Base-by-base conservation (phyloP, 108 stramenopile genomes). In the Pseudonitzschia delicatissima region DNA sequence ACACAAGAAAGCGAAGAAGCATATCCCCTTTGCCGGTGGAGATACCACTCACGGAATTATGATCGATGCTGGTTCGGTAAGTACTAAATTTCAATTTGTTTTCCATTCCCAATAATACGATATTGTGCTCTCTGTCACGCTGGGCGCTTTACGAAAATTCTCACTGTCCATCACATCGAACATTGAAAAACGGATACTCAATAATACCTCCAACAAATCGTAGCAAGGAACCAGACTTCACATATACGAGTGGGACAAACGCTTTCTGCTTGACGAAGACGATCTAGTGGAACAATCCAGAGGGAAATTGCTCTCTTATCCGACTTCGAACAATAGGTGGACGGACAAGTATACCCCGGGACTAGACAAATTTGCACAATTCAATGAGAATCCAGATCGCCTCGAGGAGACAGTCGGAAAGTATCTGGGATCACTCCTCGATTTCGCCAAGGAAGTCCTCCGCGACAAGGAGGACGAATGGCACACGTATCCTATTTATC, bases 31-130 rank as follows among this genome's bases (percentile, higher is more conserved):
- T 32, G 63, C 63, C 18, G 63, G 63, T 0, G 63, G 63, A 6
- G 49, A 49, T 31, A 85, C 79, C 17, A 70, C 77, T 7, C 85
- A 87, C 58, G 85, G 82, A 18, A 63, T 87, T 42, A 87, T 96
- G 90, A 97, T 97, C 50, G 96, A 97, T 70, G 95, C 95, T 18
- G 96, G 97, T 11, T 87, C 85, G 63, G 69, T 64, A 45, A 64
- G 63, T 17, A 34, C 15, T 39, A 11, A 39, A 8, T 39, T 39
- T 6, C 37, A 11, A 8, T 39, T 39, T 39, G 6, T 39, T 6
- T 39, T 39, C 11, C 11, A 6, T 39, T 39, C 37, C 6, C 37
- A 39, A 11, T 39, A 39, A 39, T 11, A 39, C 37, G 37, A 39
- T 39, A 8, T 39, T 39, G 37, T 11, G 6, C 8, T 39, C 11